These are phyloP conservation scores for Leishmania aethiopica DNA, from an alignment of 208 protist species.

Conservation along the genomic window DNA sequence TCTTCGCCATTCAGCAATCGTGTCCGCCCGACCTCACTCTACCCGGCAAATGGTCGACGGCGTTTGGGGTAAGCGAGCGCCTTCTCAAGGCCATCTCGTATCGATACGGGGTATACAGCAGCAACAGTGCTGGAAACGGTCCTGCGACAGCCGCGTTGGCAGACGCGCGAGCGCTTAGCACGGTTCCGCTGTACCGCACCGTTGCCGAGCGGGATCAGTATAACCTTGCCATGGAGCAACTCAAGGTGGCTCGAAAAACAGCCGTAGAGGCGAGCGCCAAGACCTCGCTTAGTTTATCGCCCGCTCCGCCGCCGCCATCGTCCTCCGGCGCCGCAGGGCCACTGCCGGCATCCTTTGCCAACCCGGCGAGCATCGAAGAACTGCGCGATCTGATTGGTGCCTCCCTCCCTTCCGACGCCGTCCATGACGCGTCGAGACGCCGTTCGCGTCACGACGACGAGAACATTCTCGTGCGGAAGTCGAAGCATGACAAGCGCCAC, in stretches of 20 bases:
- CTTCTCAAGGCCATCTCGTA: conserved; percentile 18
- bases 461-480: conserved; percentile 8
- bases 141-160: conserved; percentile 6
- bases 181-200: conserved; percentile 30
- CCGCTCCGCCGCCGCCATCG: conserved; percentile 7
- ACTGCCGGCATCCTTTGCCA: background rate
- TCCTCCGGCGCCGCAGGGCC: background rate
- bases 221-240: conserved; percentile 2
- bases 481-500: conserved; percentile 9
- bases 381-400: conserved; percentile 27
- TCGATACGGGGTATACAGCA: conserved; percentile 25
- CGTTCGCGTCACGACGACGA: background rate
- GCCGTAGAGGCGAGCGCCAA: background rate
- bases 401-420: conserved; percentile 3
- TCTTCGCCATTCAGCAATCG: conserved; percentile 59
- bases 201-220: conserved; percentile 22
- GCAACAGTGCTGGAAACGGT: conserved; percentile 3
- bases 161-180: conserved; percentile 13
- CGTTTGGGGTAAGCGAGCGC: conserved; percentile 45
- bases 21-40: conserved; percentile 39
- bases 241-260: background rate
- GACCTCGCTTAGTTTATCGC: conserved; percentile 1
- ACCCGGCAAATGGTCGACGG: conserved; percentile 51
- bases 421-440: background rate
- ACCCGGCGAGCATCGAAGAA: conserved; percentile 27